Percentiles rank a stretch among this genome's conserved stretches.
Conservation (phyloP, 2,329 filamentous ascomycete genomes). For the Fusarium nanum region DNA sequence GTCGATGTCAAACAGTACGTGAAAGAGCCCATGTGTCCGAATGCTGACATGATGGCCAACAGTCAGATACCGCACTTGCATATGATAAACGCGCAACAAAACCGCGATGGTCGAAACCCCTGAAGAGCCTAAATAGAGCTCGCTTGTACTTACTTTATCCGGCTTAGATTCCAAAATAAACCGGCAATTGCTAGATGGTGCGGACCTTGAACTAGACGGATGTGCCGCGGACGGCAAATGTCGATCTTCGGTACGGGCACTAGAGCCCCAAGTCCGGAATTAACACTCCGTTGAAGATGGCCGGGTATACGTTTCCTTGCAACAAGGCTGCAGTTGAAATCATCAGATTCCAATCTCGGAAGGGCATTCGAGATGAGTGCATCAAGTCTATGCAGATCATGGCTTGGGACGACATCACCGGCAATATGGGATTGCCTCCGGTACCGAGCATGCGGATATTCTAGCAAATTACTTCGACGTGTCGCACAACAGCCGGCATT, state of each 20-base stretch:
- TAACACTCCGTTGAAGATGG: conserved; percentile 31
- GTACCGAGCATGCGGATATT: conserved; percentile 17
- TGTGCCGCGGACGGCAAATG: conserved; percentile 46
- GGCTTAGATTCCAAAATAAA: conserved; percentile 20
- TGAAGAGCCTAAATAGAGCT: conserved; percentile 29
- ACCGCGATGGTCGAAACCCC: conserved; percentile 12
- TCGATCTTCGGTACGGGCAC: conserved; percentile 43
- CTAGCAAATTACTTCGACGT: conserved; percentile 6
- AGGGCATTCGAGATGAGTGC: conserved; percentile 25
- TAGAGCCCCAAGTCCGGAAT: conserved; percentile 38
- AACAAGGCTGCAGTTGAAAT: conserved; percentile 10
- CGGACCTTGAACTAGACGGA: conserved; percentile 39
- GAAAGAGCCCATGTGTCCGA: conserved; percentile 32
- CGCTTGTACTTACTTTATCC: conserved; percentile 27
- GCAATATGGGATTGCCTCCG: conserved; percentile 14
- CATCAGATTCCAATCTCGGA: conserved; percentile 17
- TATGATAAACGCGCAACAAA: conserved; percentile 27
- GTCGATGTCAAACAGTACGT: conserved; percentile 14
- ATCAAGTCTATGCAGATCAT: conserved; percentile 17
- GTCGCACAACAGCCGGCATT: conserved; percentile 34
- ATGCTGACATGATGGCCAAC: conserved; percentile 40
- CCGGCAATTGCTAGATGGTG: conserved; percentile 42
- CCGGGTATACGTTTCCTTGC: background rate
- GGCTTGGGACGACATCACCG: background rate
- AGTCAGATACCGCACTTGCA: conserved; percentile 7